Percentiles rank a stretch among this genome's conserved stretches.
These are phyloP conservation scores for Aspergillus cristatus DNA, from an alignment of 495 filamentous ascomycete species.

Conservation along the genomic window DNA sequence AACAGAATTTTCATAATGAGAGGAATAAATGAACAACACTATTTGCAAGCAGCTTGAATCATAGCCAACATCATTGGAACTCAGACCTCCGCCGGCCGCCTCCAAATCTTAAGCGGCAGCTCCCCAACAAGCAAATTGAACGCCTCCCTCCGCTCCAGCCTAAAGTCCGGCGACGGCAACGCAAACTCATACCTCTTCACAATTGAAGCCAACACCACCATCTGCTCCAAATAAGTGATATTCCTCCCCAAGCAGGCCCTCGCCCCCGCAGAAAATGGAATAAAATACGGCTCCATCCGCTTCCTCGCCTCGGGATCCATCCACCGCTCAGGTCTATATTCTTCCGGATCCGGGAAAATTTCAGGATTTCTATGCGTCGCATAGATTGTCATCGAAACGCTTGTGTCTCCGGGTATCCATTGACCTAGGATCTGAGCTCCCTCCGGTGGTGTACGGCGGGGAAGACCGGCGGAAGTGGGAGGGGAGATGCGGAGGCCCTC, in stretches of 20 bases:
- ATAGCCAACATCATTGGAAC: no score
- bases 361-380: conserved; percentile 13
- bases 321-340: conserved; percentile 19
- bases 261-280: conserved; percentile 27
- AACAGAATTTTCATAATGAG: no score
- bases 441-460: conserved; percentile 20
- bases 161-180: conserved; percentile 12
- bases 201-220: conserved; percentile 19
- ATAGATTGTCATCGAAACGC: conserved; percentile 16
- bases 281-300: conserved; percentile 21
- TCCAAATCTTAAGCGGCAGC: conserved; percentile 10
- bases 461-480: conserved; percentile 18
- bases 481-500: conserved; percentile 34
- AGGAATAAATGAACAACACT: no score
- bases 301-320: conserved; percentile 15
- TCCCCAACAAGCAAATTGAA: conserved; percentile 9
- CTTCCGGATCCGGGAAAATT: conserved; percentile 15
- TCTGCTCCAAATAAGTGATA: conserved; percentile 29
- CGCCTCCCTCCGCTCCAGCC: conserved; percentile 6
- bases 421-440: conserved; percentile 21
- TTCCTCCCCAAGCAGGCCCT: conserved; percentile 35
- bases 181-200: conserved; percentile 26
- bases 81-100: no score
- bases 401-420: conserved; percentile 22
- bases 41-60: no score